Percentiles rank a stretch among this genome's conserved stretches.
Conservation (phyloP, 148 eudicot species). For the Oxyria digyna region DNA sequence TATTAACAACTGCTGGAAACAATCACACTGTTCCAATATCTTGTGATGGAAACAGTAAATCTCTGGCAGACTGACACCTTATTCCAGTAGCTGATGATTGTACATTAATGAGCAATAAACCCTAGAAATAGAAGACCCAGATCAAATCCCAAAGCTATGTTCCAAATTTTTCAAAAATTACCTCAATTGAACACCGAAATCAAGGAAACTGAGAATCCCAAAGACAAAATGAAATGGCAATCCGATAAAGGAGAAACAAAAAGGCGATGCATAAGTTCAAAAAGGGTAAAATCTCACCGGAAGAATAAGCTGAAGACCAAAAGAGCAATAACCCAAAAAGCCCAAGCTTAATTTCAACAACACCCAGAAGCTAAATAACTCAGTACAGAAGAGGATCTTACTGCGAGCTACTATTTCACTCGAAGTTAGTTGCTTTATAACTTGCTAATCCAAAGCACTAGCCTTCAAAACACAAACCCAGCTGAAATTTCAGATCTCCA, state of each 20-base stretch:
- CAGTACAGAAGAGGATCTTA: background rate
- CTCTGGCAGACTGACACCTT: constrained; percentile 1
- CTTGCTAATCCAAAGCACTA: background rate
- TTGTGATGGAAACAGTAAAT: background rate
- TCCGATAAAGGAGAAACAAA: background rate
- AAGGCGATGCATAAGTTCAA: background rate
- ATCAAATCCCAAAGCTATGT: constrained; percentile 3
- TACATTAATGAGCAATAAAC: background rate
- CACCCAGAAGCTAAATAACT: background rate
- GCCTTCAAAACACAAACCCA: background rate
- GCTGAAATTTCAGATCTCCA: background rate
- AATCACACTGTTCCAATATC: constrained; percentile 1
- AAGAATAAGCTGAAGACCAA: background rate
- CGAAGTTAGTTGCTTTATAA: background rate
- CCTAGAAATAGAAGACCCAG: constrained; percentile 2
- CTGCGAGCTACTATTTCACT: background rate
- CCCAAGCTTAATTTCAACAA: background rate
- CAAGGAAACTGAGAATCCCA: background rate
- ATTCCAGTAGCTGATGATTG: background rate
- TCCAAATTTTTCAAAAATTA: background rate
- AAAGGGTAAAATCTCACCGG: background rate
- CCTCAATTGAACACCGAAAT: background rate
- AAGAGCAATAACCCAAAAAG: background rate
- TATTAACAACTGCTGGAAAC: background rate
- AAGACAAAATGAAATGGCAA: background rate